A percentile compares a stretch with the other conserved stretches of the same genome.
Conservation (phyloP, 176 grass and related monocot species). For the Rhynchospora pubera region DNA sequence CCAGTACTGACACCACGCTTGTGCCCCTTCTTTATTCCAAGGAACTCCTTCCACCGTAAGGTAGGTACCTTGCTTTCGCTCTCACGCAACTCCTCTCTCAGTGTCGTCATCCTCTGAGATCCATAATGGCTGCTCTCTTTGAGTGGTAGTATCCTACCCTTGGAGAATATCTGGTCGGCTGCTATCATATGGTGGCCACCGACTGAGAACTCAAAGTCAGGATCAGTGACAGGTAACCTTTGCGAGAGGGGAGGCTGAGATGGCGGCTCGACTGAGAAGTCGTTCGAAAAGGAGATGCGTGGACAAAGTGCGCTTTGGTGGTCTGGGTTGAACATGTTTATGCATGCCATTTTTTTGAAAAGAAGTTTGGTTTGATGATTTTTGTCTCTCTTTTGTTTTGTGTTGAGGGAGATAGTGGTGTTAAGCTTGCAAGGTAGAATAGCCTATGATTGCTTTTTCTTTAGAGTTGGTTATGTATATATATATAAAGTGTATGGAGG, state of each 20-base stretch:
- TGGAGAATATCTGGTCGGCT: slow-evolving; percentile 98
- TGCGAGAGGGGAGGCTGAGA: slow-evolving; percentile 34
- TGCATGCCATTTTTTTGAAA: slow-evolving; percentile 57
- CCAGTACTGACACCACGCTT: background rate
- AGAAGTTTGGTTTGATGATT: slow-evolving; percentile 1
- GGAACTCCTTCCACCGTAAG: slow-evolving; percentile 74
- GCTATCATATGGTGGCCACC: slow-evolving; percentile 84
- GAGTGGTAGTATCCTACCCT: slow-evolving; percentile 78
- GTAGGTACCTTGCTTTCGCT: slow-evolving; percentile 33
- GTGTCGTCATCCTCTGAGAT: slow-evolving; percentile 27
- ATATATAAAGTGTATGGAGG: background rate
- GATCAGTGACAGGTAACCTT: slow-evolving; percentile 49
- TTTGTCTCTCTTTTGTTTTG: slow-evolving; percentile 11
- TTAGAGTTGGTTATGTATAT: slow-evolving; percentile 28
- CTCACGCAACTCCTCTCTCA: slow-evolving; percentile 60
- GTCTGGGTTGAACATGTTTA: slow-evolving; percentile 85
- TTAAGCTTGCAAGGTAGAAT: slow-evolving; percentile 25
- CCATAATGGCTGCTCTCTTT: slow-evolving; percentile 37
- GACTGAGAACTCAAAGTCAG: slow-evolving; percentile 92
- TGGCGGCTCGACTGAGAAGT: slow-evolving; percentile 74
- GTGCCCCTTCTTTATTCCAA: slow-evolving; percentile 52
- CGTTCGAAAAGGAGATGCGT: slow-evolving; percentile 98
- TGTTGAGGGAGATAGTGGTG: background rate
- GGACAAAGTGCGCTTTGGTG: slow-evolving; percentile 37
- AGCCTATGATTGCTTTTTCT: slow-evolving; percentile 30